Evolutionary conservation across 2,329 filamentous ascomycete genomes (phyloP).

Genomic region (Akanthomyces lecanii): DNA sequence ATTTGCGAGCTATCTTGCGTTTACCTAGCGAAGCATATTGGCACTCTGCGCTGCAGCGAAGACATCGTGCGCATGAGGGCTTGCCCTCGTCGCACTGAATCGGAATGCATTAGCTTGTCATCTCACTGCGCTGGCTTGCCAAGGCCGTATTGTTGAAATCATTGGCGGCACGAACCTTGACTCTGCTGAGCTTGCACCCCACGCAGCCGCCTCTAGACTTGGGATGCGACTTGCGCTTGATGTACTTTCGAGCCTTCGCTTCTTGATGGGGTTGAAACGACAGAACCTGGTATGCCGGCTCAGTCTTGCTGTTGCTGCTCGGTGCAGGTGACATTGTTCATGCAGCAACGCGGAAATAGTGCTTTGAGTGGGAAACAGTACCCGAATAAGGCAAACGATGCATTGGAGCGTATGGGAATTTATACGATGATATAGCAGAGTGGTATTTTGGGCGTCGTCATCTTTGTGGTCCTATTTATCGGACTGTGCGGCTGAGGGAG

Average conservation of each 20-base stretch:
- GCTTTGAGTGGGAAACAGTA: not conserved
- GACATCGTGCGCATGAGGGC: constrained; percentile 23
- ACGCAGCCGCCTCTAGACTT: constrained; percentile 23
- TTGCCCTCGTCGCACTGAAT: constrained; percentile 23
- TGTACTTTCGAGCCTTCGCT: constrained; percentile 18
- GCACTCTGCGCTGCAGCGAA: constrained; percentile 21
- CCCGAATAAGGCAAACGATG: not conserved
- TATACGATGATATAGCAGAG: not conserved
- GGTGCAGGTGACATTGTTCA: not conserved
- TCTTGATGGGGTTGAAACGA: constrained; percentile 11
- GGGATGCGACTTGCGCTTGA: constrained; percentile 21
- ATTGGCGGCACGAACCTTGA: constrained; percentile 21
- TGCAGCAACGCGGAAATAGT: not conserved
- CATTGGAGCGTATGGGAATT: not conserved
- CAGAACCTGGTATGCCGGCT: constrained; percentile 10
- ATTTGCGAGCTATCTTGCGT: not conserved
- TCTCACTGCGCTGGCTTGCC: not conserved
- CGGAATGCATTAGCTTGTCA: not conserved
- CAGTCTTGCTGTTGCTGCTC: not conserved
- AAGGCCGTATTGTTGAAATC: not conserved
- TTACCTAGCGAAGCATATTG: not conserved
- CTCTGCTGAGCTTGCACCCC: constrained; percentile 23
- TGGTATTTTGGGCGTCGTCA: not conserved
- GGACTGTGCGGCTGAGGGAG: constrained; percentile 13
- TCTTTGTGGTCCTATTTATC: constrained; percentile 2